These are phyloP conservation scores for Aspergillus sclerotialis DNA, from an alignment of 2,329 filamentous ascomycete genomes.

Conservation along the genomic window DNA sequence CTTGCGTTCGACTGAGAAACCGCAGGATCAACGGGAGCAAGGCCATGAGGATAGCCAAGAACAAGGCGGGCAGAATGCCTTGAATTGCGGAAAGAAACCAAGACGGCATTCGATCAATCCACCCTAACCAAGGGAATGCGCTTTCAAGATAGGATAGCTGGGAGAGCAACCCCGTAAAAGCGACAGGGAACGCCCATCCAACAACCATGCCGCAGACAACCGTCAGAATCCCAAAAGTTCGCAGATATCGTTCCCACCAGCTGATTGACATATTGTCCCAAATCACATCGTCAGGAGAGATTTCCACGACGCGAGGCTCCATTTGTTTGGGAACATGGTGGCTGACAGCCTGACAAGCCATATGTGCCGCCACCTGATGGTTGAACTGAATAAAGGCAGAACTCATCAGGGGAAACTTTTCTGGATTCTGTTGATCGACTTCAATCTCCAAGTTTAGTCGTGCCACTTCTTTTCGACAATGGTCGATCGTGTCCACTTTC, in stretches of 20 bases:
- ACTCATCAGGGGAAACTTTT: constrained; percentile 85
- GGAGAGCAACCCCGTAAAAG: constrained; percentile 75
- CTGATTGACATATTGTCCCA: constrained; percentile 97
- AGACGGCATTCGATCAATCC: constrained; percentile 56
- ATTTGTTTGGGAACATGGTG: constrained; percentile 92
- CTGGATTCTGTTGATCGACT: constrained; percentile 74
- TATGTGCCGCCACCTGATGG: constrained; percentile 92
- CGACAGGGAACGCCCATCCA: constrained; percentile 84
- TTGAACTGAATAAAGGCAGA: constrained; percentile 99
- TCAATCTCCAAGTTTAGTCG: constrained; percentile 89
- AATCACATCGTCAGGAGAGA: constrained; percentile 83
- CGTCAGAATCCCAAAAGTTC: constrained; percentile 58
- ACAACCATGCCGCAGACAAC: constrained; percentile 70
- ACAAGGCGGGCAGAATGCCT: constrained; percentile 74
- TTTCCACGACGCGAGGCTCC: constrained; percentile 86
- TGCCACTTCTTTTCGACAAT: constrained; percentile 79
- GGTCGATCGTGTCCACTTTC: constrained; percentile 92
- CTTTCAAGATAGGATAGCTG: constrained; percentile 66
- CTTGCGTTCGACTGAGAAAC: constrained; percentile 65
- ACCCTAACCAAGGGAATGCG: constrained; percentile 61
- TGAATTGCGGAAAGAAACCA: constrained; percentile 63
- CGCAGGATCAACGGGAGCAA: constrained; percentile 73
- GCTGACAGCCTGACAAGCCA: constrained; percentile 89
- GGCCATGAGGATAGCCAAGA: constrained; percentile 71
- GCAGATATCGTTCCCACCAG: constrained; percentile 86